Base-by-base conservation (phyloP, 2,329 filamentous ascomycete genomes). In the Cercospora zeina region DNA sequence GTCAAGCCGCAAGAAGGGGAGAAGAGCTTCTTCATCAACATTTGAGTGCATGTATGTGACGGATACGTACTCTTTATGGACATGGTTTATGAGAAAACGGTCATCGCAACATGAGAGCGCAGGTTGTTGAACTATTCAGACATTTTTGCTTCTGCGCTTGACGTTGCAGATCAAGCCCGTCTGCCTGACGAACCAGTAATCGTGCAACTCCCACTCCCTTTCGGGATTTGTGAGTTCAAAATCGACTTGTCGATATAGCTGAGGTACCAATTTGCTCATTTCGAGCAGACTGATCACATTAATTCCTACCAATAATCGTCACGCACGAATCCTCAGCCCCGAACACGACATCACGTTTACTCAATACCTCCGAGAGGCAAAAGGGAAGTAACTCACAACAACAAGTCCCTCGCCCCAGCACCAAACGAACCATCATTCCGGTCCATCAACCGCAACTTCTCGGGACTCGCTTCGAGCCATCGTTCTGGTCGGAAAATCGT, bases 1-100 rank as follows among this genome's bases (percentile, higher is more conserved):
- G 91, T 96, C 8, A 71, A 79, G 74, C 85, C 89, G 3, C 83
- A 82, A 77, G 88, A 92, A 64, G 91, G 90, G 0, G 91, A 96
- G 82, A 89, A 89, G 85, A 90, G 86, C 68, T 96, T 93, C 75
- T 96, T 96, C 69, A 77, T 87, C 66, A 76, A 76, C 58, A 85
- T 85, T 64, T 82, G 68, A 67, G 34, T n/a, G 47, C 14, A n/a
- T 13, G n/a, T 13, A 39, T 39, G 36, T 39, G 36, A 39, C 24
- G 24, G 24, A 27, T 3, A 21, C 11, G 39, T 45, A 14, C 34
- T 36, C 4, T 36, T 42, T 0, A 42, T 42, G 39, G 19, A n/a
- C 6, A 42, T 42, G 39, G 19, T 42, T 21, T 21, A 21, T 42
- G 39, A 42, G 37, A 42, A 42, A n/a, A n/a, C n/a, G n/a, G n/a